Evolutionary conservation across 2,329 filamentous ascomycete species (phyloP).

Genomic region (Aspergillus amoenus): DNA sequence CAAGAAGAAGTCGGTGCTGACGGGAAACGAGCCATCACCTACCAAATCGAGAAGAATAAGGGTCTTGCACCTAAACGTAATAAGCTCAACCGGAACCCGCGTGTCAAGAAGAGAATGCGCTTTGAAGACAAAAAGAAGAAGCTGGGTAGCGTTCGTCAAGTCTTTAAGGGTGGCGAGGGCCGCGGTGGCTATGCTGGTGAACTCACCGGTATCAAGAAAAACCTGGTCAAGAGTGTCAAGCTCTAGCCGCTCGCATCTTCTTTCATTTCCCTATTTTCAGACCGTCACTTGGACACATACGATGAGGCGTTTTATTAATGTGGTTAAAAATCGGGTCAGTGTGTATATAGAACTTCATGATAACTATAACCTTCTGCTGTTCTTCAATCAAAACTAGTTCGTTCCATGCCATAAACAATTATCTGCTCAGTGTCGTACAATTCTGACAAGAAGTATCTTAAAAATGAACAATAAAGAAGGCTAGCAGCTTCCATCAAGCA

Average conservation of each 20-base stretch:
- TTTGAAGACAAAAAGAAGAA: conserved; percentile 98
- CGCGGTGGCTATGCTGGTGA: conserved; percentile 88
- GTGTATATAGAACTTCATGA: conserved; percentile 26
- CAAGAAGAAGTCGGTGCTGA: conserved; percentile 72
- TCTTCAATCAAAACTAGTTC: background rate
- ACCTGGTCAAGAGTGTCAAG: conserved; percentile 89
- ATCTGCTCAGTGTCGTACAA: background rate
- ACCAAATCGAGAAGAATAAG: conserved; percentile 97
- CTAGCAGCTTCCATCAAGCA: background rate
- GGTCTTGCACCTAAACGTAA: conserved; percentile 83
- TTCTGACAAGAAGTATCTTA: background rate
- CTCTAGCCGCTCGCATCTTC: conserved; percentile 53
- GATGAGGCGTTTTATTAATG: conserved; percentile 19
- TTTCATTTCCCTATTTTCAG: conserved; percentile 12
- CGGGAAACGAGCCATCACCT: conserved; percentile 89
- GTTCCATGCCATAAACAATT: background rate
- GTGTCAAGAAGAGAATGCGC: conserved; percentile 97
- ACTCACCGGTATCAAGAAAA: conserved; percentile 90
- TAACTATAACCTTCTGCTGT: conserved; percentile 9
- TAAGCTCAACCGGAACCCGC: conserved; percentile 92
- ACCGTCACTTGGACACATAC: conserved; percentile 15
- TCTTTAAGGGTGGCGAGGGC: conserved; percentile 83
- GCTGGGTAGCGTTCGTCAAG: conserved; percentile 77
- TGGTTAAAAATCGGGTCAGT: conserved; percentile 20
- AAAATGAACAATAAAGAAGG: background rate